These are phyloP conservation scores for Thermomucor indicae-seudaticae DNA, from an alignment of 371 early-diverging fungal species.

Conservation along the genomic window DNA sequence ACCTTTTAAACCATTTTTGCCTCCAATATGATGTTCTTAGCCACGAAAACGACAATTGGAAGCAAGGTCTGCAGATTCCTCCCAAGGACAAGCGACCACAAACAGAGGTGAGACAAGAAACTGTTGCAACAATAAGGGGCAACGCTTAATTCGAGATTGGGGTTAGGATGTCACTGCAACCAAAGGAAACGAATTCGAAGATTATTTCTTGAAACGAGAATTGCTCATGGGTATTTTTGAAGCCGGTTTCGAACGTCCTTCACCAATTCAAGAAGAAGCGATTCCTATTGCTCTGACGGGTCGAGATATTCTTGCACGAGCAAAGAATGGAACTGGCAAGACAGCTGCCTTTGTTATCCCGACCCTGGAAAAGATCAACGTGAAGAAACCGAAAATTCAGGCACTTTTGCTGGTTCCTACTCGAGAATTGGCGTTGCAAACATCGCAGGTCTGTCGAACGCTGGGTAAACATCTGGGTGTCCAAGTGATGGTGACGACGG, in stretches of 20 bases:
- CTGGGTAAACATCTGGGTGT: constrained; percentile 91
- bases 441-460: constrained; percentile 91
- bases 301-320: constrained; percentile 93
- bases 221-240: constrained; percentile 98
- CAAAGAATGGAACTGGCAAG: constrained; percentile 99
- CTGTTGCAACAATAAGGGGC: too few relatives aligned
- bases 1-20: too few relatives aligned
- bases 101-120: constrained; percentile 66
- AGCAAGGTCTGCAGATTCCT: constrained; percentile 69
- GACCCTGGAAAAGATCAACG: constrained; percentile 89
- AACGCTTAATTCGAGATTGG: too few relatives aligned
- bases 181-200: constrained; percentile 98
- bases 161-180: constrained; percentile 87
- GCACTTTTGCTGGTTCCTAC: constrained; percentile 94
- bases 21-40: constrained; percentile 18
- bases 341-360: constrained; percentile 98
- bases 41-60: constrained; percentile 72
- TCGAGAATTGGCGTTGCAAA: constrained; percentile 96
- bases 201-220: constrained; percentile 94
- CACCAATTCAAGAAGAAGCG: constrained; percentile 99
- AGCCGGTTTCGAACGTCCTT: constrained; percentile 97
- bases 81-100: constrained; percentile 83
- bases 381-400: constrained; percentile 75
- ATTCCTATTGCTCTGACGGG: constrained; percentile 97
- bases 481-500: constrained; percentile 96